Evolutionary conservation across 768 basidiomycete genomes (phyloP).

Genomic region (Wakefieldia striispora): DNA sequence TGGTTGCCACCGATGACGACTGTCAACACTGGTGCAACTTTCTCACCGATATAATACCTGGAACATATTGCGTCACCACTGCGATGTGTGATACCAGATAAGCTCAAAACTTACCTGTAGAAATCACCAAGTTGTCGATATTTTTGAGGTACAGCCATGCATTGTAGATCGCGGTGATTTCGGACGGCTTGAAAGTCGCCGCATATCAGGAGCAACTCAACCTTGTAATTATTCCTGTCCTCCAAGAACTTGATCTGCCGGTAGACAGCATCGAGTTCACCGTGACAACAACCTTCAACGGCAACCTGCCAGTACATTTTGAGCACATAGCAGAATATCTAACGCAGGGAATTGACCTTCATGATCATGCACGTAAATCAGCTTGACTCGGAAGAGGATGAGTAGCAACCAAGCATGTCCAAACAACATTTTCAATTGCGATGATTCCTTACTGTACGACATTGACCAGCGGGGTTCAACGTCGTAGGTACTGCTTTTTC

Average conservation of each 20-base stretch:
- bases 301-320: constrained; percentile 57
- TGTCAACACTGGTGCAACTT: constrained; percentile 81
- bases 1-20: constrained; percentile 97
- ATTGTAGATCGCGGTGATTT: constrained; percentile 79
- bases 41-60: constrained; percentile 87
- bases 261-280: constrained; percentile 88
- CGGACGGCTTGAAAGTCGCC: constrained; percentile 96
- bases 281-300: constrained; percentile 94
- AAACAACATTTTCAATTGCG: too few relatives aligned
- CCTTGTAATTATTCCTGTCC: constrained; percentile 53
- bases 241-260: constrained; percentile 64
- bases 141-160: constrained; percentile 90
- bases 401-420: too few relatives aligned
- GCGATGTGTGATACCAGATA: background rate
- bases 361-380: too few relatives aligned
- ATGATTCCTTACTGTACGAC: too few relatives aligned
- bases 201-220: constrained; percentile 88
- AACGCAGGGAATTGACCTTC: constrained; percentile 18
- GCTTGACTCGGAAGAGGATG: too few relatives aligned
- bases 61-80: constrained; percentile 2
- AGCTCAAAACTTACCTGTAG: constrained; percentile 50
- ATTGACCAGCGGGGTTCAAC: too few relatives aligned
- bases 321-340: background rate
- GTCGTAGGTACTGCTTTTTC: too few relatives aligned
- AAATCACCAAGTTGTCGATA: constrained; percentile 85